A percentile compares a stretch with the other conserved stretches of the same genome.
Evolutionary conservation across 225 moss, liverwort and hornwort species (phyloP).

Genomic region (Sphagnum contortum): DNA sequence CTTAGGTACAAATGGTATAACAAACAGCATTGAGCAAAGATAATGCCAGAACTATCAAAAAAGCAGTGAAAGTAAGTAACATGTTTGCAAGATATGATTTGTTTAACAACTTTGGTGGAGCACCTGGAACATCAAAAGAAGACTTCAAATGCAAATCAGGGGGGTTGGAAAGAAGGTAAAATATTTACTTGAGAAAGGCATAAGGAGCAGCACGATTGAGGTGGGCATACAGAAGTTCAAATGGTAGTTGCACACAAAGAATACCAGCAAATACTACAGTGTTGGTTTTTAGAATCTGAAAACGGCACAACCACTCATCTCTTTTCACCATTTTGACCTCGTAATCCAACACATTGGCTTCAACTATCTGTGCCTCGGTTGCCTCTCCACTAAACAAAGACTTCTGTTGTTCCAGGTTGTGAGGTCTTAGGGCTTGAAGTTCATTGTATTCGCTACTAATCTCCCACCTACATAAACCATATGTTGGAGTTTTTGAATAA

Average conservation of each 20-base stretch:
- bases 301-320: conserved; percentile 41
- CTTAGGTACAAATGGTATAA: too few species aligned
- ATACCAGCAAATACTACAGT: conserved; percentile 36
- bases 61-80: too few species aligned
- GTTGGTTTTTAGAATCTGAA: conserved; percentile 39
- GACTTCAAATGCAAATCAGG: too few species aligned
- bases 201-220: conserved; percentile 42
- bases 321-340: conserved; percentile 40
- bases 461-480: conserved; percentile 26
- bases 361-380: conserved; percentile 33
- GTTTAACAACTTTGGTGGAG: too few species aligned
- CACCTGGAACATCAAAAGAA: too few species aligned
- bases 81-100: too few species aligned
- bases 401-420: conserved; percentile 35
- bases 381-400: conserved; percentile 22
- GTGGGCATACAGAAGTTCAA: conserved; percentile 55
- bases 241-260: conserved; percentile 50
- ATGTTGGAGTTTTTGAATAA: not conserved
- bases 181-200: conserved; percentile 27
- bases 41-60: too few species aligned
- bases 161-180: too few species aligned
- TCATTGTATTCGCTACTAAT: conserved; percentile 47
- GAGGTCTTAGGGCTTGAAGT: conserved; percentile 27
- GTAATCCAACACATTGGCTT: conserved; percentile 44
- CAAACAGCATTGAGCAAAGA: too few species aligned